Evolutionary conservation across 371 early-diverging fungal genomes (phyloP), one percentile per base, ranked within the genome.

Genomic region (Massospora cicadina): DNA sequence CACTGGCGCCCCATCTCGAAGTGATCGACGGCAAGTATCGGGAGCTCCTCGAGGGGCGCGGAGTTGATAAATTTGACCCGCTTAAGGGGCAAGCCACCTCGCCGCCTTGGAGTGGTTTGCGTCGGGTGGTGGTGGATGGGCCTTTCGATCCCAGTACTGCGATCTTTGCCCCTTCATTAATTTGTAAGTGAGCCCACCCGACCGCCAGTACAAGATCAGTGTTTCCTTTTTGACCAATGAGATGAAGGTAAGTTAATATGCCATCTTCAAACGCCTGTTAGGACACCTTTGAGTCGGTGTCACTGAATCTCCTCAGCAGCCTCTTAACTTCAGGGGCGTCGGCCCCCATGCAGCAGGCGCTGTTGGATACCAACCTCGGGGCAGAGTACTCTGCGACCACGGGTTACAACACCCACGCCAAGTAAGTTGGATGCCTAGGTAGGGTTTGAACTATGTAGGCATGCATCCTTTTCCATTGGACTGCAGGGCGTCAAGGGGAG

Each of bases 301-400:
- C 86, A 2, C 78, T 91, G 76, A 76, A 82, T 27, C 70, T 95
- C 30, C 77, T 95, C 25, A 81, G 89, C 1, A 81, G 79, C 64
- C 77, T 96, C 60, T 76, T 96, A 25, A 72, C 88, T 25, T 86
- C 88, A 71, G 95, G 95, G 27, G 85, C 90, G 59, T 83, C 93
- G 21, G 84, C 93, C 12, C 97, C 97, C 13, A 87, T 96, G 89
- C 90, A 92, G 72, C 79, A 92, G 72, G 89, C 90, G n/a, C 76
- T 96, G 70, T 92, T 96, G 55, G 94, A 94, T 70, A 80, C 88
- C 43, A 86, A 88, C 55, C 71, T 96, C n/a, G 95, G 93, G 17
- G 80, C 89, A 0, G 97, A 94, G 65, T 96, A 89, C 74, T 84
- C 89, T 43, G 79, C 90, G 7, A 89, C 85, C 65, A 91, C 90